A percentile compares a stretch with the other conserved stretches of the same genome.
Evolutionary conservation across 2,329 filamentous ascomycete species (phyloP).

Genomic region (Emmonsia crescens): DNA sequence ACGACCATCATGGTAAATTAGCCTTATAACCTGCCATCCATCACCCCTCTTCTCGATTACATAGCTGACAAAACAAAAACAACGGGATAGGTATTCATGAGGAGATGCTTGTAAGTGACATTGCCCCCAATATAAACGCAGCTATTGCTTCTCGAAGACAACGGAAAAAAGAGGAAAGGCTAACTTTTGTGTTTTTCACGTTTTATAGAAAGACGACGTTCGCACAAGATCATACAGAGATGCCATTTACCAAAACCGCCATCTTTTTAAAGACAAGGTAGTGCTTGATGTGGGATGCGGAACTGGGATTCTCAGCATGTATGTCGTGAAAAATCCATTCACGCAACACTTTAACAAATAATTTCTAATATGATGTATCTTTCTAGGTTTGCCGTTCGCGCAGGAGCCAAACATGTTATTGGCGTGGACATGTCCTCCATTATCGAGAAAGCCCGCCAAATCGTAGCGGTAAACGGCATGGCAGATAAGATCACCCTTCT

Average conservation of each 20-base stretch:
- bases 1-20: constrained; percentile 87
- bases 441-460: constrained; percentile 95
- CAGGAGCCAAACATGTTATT: constrained; percentile 95
- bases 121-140: constrained; percentile 7
- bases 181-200: constrained; percentile 1
- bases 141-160: constrained; percentile 11
- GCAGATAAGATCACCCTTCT: constrained; percentile 92
- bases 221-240: constrained; percentile 95
- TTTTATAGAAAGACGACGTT: constrained; percentile 84
- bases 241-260: constrained; percentile 92
- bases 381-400: constrained; percentile 84
- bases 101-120: constrained; percentile 79
- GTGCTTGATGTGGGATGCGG: constrained; percentile 97
- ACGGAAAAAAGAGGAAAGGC: too few relatives aligned
- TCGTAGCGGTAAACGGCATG: constrained; percentile 85
- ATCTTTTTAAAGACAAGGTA: constrained; percentile 82
- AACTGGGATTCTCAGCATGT: constrained; percentile 57
- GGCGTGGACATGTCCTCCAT: constrained; percentile 99
- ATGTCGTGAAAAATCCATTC: background rate
- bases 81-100: constrained; percentile 70
- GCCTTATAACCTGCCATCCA: background rate
- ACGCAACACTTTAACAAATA: constrained; percentile 5
- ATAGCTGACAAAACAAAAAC: constrained; percentile 16
- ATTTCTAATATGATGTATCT: constrained; percentile 12
- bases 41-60: constrained; percentile 16